Evolutionary conservation across 495 filamentous ascomycete species (phyloP).

Genomic region (Penicillium ucsense): DNA sequence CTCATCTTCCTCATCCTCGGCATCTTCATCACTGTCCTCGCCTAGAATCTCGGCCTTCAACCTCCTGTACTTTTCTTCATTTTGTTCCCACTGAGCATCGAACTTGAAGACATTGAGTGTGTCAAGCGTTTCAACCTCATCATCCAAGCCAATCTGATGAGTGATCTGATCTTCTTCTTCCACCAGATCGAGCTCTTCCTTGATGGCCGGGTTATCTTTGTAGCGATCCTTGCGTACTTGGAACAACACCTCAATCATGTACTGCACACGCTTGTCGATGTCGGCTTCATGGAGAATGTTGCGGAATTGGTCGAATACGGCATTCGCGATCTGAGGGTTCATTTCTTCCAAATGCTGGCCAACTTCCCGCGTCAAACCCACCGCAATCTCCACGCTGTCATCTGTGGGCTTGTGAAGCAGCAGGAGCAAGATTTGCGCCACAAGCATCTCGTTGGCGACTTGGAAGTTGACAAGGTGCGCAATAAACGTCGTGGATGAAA

Average conservation of each 20-base stretch:
- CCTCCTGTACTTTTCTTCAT: conserved; percentile 82
- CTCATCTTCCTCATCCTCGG: conserved; percentile 62
- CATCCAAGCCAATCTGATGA: conserved; percentile 68
- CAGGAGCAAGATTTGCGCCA: conserved; percentile 81
- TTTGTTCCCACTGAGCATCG: conserved; percentile 79
- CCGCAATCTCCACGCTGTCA: conserved; percentile 96
- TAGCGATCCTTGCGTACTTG: conserved; percentile 93
- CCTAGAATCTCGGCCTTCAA: conserved; percentile 91
- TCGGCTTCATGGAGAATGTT: conserved; percentile 91
- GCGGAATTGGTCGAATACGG: conserved; percentile 90
- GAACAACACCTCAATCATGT: conserved; percentile 98
- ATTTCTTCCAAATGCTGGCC: conserved; percentile 92
- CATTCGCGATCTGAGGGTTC: conserved; percentile 72
- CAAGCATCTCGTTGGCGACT: conserved; percentile 86
- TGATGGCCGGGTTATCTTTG: conserved; percentile 85
- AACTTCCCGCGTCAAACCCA: conserved; percentile 80
- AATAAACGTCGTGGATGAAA: conserved; percentile 85
- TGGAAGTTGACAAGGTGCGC: conserved; percentile 93
- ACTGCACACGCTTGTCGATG: conserved; percentile 93
- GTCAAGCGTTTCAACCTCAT: conserved; percentile 75
- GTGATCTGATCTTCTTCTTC: conserved; percentile 98
- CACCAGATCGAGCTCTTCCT: conserved; percentile 87
- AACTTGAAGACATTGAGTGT: conserved; percentile 91
- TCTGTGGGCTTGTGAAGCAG: conserved; percentile 91
- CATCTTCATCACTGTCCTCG: conserved; percentile 72